phyloP scores from a whole-genome alignment of 2,329 filamentous ascomycete species.

The Fusarium proliferatum region DNA sequence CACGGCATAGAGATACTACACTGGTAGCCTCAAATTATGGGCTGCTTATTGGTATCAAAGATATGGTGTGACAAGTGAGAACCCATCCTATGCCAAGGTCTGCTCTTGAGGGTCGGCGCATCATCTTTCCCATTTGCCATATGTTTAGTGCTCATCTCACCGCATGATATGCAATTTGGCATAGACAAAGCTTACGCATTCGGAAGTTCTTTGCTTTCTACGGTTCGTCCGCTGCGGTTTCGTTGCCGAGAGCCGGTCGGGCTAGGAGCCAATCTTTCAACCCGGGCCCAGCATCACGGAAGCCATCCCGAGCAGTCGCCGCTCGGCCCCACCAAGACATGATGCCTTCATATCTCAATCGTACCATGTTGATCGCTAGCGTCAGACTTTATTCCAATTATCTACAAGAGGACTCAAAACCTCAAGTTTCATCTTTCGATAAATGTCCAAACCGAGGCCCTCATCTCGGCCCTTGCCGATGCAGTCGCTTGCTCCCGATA shows the following conservation, averaged over 20 bases:
- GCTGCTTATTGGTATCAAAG: too few relatives aligned
- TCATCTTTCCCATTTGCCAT: not conserved
- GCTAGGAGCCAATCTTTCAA: accelerated
- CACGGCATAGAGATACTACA: not conserved
- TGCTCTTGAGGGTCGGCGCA: too few relatives aligned
- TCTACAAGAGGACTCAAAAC: not conserved
- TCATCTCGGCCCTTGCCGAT: not conserved
- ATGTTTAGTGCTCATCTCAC: not conserved
- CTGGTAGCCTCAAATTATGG: not conserved
- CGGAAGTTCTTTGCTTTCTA: accelerated
- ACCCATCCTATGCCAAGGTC: too few relatives aligned
- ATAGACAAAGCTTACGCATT: not conserved
- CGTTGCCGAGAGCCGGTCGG: not conserved
- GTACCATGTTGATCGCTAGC: not conserved
- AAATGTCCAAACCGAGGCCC: accelerated
- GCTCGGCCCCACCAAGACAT: not conserved
- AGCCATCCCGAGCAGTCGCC: constrained; percentile 2
- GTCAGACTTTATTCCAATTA: not conserved
- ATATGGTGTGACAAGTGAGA: too few relatives aligned
- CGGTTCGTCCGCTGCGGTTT: accelerated
- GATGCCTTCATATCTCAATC: not conserved
- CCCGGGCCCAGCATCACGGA: not conserved
- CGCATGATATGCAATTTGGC: accelerated
- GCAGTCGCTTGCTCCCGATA: accelerated
- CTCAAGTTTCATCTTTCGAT: not conserved